Evolutionary conservation across 176 grass and related monocot species (phyloP), one percentile per base, ranked within the genome.

Genomic region (Oryza australiensis): DNA sequence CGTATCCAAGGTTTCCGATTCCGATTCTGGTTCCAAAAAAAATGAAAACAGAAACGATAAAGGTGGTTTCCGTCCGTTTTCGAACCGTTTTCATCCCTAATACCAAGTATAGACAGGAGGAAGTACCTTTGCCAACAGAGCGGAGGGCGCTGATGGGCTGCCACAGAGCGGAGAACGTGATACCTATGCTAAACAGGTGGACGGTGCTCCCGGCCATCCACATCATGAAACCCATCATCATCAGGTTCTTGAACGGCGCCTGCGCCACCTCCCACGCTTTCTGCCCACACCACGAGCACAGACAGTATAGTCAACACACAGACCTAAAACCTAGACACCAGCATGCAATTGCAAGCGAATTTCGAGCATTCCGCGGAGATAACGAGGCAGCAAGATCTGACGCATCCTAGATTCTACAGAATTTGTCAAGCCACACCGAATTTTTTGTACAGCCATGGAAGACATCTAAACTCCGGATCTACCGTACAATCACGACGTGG

Each of bases 221-320:
- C 96, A 99, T 99, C 96, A 99, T 99, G 46, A 99, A 99, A 2
- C 96, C 96, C 96, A 95, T 99, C 96, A 99, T 99, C 83, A 99
- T 80, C 9, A 95, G 86, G 93, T 95, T 99, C 77, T 99, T 99
- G 67, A 99, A 95, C 5, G 96, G 93, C 20, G 93, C 28, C 90
- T 99, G 96, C 48, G 96, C 93, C 62, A 99, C 89, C 80, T 99
- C 96, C 96, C 92, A 95, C 46, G 96, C 96, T 94, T 99, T 99
- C 96, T 99, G 82, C 66, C 79, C 76, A 34, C 9, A 80, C 26
- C 49, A 81, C 27, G 14, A 81, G 16, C 46, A 33, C 15, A 92
- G 38, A 11, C 35, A 23, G 28, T n/a, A 18, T 10, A 59, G 43
- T 83, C 70, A 67, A n/a, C 22, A 60, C 65, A 73, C 33, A 64